Percentiles rank a stretch among this genome's conserved stretches.
phyloP scores from a whole-genome alignment of 495 filamentous ascomycete species.

The Penicilliopsis zonata region DNA sequence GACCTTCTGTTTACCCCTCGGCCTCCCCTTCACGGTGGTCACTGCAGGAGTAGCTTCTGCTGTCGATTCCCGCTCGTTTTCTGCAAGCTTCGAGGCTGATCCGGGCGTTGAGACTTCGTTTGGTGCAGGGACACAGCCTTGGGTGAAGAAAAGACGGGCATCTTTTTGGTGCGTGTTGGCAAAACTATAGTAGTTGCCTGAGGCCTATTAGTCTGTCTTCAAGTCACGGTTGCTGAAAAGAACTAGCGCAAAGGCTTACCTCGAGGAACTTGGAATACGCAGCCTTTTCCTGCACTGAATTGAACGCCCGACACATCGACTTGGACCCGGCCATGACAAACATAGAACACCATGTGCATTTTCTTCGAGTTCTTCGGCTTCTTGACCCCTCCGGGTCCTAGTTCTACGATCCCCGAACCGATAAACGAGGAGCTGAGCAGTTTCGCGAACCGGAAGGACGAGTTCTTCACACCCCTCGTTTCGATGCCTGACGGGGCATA shows the following conservation, averaged over 20 bases:
- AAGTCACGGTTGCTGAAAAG: too few species aligned
- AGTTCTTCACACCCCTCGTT: constrained; percentile 60
- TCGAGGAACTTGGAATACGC: constrained; percentile 86
- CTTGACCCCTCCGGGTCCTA: constrained; percentile 73
- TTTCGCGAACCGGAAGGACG: constrained; percentile 76
- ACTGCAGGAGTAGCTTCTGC: constrained; percentile 6
- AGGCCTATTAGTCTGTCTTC: too few species aligned
- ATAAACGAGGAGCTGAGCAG: constrained; percentile 74
- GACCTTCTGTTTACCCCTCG: constrained; percentile 30
- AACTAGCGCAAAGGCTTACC: constrained; percentile 57
- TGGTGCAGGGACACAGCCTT: constrained; percentile 48
- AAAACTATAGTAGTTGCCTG: constrained; percentile 81
- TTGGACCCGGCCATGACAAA: constrained; percentile 65
- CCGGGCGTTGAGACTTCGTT: constrained; percentile 14
- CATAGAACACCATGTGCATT: constrained; percentile 94
- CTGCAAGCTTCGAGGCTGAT: constrained; percentile 14
- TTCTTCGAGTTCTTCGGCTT: constrained; percentile 78
- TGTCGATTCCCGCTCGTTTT: constrained; percentile 18
- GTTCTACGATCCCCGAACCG: constrained; percentile 76
- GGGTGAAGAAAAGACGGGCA: constrained; percentile 76
- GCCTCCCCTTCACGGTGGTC: constrained; percentile 21
- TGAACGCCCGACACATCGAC: constrained; percentile 60
- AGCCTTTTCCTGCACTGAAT: constrained; percentile 75
- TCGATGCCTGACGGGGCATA: constrained; percentile 64
- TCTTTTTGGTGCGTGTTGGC: constrained; percentile 53